Base-by-base conservation (phyloP, 176 grass and related monocot species). In the Lolium perenne region DNA sequence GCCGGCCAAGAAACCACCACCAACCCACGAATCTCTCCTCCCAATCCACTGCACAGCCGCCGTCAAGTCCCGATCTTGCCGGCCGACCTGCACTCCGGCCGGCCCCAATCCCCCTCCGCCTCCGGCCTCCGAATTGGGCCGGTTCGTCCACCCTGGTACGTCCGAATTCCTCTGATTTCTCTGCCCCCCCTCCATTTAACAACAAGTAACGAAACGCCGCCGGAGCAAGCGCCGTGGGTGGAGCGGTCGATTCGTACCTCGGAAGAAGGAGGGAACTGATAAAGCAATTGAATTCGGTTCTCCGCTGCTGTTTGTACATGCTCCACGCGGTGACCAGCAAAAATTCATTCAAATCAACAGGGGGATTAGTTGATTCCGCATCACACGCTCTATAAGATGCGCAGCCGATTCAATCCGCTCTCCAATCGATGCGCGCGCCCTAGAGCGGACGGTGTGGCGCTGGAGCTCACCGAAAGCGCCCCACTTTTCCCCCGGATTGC, bases 51-150 rank as follows among this genome's bases (percentile, higher is more conserved):
- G 61, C n/a, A 83, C 64, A 38, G 60, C 10, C 47, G 13, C 35
- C 48, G 38, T 23, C 41, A 60, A 83, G 72, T 45, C 66, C 22
- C 69, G 79, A 69, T 88, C 79, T 77, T 88, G 68, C 43, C 59
- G 17, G 38, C 41, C 40, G 77, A 29, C 45, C 62, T 13, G 35
- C 65, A 22, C 58, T 48, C 45, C 20, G 20, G 32, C 38, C 26
- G 47, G 29, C 83, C 45, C 57, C 17, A 25, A 20, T 47, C 21
- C 54, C 21, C 54, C 7, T 4, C 46, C 72, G 6, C 21, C 62
- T 51, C 57, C 41, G 35, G 32, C 38, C 25, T 63, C 32, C 29
- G 35, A 63, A 58, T 88, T 82, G 71, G 21, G 76, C 38, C 22
- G 51, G 21, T n/a, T 80, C 46, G 50, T 70, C 49, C 32, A 25